These are phyloP conservation scores for Triadica sebifera DNA, from an alignment of 345 rosid species.

Conservation along the genomic window DNA sequence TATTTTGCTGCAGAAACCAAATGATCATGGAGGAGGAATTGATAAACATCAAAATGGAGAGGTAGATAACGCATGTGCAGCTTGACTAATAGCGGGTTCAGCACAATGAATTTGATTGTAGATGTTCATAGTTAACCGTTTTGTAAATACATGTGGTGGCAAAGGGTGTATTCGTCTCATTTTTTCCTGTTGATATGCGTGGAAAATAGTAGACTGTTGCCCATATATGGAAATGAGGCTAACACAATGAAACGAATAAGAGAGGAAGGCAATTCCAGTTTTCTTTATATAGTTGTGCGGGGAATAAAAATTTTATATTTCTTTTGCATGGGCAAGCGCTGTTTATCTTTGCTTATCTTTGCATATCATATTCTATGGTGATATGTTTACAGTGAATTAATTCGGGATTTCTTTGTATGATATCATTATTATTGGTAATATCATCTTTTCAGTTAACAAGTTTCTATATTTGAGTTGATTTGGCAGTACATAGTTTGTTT, in stretches of 20 bases:
- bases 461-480: too few species aligned
- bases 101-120: neutral
- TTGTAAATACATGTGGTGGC: constrained; percentile 33
- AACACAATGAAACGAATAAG: constrained; percentile 22
- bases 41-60: constrained; percentile 31
- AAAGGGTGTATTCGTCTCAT: constrained; percentile 37
- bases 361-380: neutral
- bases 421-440: too few species aligned
- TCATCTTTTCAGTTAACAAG: too few species aligned
- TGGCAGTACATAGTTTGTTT: too few species aligned
- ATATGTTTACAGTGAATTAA: too few species aligned
- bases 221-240: constrained; percentile 2
- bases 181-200: constrained; percentile 48
- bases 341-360: neutral
- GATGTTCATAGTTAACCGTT: constrained; percentile 15
- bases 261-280: constrained; percentile 9
- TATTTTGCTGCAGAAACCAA: constrained; percentile 35
- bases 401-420: too few species aligned
- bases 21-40: constrained; percentile 21
- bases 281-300: neutral
- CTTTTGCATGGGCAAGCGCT: neutral
- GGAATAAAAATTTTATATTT: neutral
- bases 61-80: constrained; percentile 28
- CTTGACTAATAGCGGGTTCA: constrained; percentile 29
- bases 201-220: constrained; percentile 13